These are phyloP conservation scores for Patellifolia procumbens DNA, from an alignment of 179 eudicot genomes.

Conservation along the genomic window DNA sequence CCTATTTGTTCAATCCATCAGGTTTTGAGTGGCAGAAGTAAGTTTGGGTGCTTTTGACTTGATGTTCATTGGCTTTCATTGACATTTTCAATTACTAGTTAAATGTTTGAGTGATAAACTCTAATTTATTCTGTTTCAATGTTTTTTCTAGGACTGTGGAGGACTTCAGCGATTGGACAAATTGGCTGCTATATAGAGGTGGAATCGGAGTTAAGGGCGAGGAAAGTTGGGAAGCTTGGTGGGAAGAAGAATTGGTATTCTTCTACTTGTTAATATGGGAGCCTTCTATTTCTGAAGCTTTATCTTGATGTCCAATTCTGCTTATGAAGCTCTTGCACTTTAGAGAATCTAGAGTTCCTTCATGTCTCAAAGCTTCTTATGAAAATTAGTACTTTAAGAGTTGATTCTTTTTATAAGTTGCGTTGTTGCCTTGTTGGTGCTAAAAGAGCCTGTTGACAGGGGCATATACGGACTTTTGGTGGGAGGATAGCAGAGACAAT, in stretches of 20 bases:
- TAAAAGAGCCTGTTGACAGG: slow-evolving; percentile 49
- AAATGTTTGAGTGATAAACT: background rate
- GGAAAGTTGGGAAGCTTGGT: slow-evolving; percentile 99
- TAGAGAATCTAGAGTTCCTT: background rate
- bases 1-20: slow-evolving; percentile 91
- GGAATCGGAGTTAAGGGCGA: slow-evolving; percentile 96
- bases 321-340: background rate
- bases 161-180: slow-evolving; percentile 98
- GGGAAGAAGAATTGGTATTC: slow-evolving; percentile 96
- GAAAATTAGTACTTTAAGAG: background rate
- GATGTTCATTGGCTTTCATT: background rate
- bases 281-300: background rate
- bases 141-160: slow-evolving; percentile 65
- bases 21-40: slow-evolving; percentile 99
- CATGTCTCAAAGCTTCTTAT: background rate
- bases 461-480: slow-evolving; percentile 73
- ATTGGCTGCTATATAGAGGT: slow-evolving; percentile 98
- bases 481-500: slow-evolving; percentile 89
- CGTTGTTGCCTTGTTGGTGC: background rate
- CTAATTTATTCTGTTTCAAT: slow-evolving; percentile 3
- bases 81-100: background rate
- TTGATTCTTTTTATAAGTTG: background rate
- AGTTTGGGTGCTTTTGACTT: slow-evolving; percentile 22
- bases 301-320: background rate
- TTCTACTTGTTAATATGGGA: slow-evolving; percentile 6